phyloP scores from a whole-genome alignment of 1,284 basidiomycete genomes.

The Cutaneotrichosporon sp. region DNA sequence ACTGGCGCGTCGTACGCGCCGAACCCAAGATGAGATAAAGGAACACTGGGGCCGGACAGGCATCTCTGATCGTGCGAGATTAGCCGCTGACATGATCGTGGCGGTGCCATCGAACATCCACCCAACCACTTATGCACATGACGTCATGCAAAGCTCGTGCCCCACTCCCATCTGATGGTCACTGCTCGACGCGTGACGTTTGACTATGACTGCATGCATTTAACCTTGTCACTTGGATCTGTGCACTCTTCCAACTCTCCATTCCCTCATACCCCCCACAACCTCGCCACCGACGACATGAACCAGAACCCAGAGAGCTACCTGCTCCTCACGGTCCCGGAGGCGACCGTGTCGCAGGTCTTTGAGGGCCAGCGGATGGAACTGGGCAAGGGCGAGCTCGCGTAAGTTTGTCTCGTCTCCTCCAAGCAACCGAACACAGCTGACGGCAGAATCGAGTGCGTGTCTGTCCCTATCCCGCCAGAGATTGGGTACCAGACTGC shows the following conservation, averaged over 20 bases:
- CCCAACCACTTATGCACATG: neutral
- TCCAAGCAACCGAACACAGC: neutral
- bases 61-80: too few species aligned
- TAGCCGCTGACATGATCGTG: neutral
- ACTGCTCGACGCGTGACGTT: too few species aligned
- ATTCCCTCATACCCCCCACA: neutral
- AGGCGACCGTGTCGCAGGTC: slow-evolving; percentile 21
- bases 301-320: slow-evolving; percentile 3
- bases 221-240: neutral
- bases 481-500: slow-evolving; percentile 44
- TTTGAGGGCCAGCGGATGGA: slow-evolving; percentile 35
- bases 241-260: too few species aligned
- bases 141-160: too few species aligned
- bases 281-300: neutral
- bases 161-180: too few species aligned
- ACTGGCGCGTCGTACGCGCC: too few species aligned
- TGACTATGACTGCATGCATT: neutral
- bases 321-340: slow-evolving; percentile 16
- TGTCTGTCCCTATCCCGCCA: slow-evolving; percentile 42
- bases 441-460: slow-evolving; percentile 40
- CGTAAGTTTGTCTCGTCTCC: slow-evolving; percentile 26
- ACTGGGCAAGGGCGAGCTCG: slow-evolving; percentile 38
- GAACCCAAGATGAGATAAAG: too few species aligned
- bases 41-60: too few species aligned
- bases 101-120: neutral